Percentiles rank a stretch among this genome's conserved stretches.
Conservation (phyloP, 768 basidiomycete species). For the Dioszegia hungarica region DNA sequence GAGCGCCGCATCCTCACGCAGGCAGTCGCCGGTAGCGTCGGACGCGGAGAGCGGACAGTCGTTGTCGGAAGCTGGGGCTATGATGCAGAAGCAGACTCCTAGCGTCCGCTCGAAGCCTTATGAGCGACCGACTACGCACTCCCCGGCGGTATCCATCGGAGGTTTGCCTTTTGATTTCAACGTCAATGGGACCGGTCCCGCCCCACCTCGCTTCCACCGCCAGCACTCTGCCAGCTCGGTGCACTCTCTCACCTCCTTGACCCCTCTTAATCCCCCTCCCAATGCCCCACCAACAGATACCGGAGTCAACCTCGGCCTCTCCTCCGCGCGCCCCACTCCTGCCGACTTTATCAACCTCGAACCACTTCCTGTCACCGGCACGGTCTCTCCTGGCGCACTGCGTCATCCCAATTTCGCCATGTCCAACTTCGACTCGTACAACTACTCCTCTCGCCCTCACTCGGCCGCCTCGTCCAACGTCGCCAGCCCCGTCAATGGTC, state of each 20-base stretch:
- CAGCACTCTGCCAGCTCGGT: conserved; percentile 26
- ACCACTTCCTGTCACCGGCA: conserved; percentile 3
- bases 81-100: conserved; percentile 32
- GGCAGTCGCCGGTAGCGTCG: conserved; percentile 34
- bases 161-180: conserved; percentile 5
- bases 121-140: conserved; percentile 34
- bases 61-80: conserved; percentile 35
- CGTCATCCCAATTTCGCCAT: conserved; percentile 28
- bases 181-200: not conserved
- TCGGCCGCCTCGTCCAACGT: conserved; percentile 18
- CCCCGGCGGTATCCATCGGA: conserved; percentile 10
- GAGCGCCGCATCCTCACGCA: conserved; percentile 30
- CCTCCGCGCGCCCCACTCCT: not conserved
- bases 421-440: conserved; percentile 4
- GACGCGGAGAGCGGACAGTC: conserved; percentile 40
- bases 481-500: conserved; percentile 12
- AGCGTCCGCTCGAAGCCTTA: conserved; percentile 35
- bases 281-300: not conserved
- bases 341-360: not conserved
- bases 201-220: conserved; percentile 15
- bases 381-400: conserved; percentile 34
- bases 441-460: not conserved
- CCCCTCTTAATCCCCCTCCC: too few species aligned
- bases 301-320: not conserved
- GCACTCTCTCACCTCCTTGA: conserved; percentile 7